Evolutionary conservation across 2,329 filamentous ascomycete species (phyloP).

Genomic region (Helotiales sp.): DNA sequence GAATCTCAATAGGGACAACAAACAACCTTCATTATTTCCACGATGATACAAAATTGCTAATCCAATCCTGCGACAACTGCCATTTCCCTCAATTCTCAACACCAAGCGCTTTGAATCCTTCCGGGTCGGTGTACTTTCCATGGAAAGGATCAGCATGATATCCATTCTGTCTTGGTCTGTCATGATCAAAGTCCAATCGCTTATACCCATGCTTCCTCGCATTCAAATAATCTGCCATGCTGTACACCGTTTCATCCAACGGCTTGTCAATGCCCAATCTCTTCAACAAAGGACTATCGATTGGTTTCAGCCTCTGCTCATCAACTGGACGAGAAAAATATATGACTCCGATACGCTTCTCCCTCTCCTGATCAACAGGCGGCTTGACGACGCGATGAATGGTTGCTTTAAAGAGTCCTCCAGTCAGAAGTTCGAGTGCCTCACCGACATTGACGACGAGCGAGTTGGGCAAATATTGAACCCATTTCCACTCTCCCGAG

Average conservation of each 20-base stretch:
- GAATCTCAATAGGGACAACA: too few species aligned
- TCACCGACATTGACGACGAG: neutral
- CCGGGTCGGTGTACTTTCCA: neutral
- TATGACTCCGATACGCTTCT: neutral
- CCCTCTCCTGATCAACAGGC: neutral
- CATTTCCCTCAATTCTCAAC: neutral
- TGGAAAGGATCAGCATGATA: neutral
- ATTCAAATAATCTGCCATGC: neutral
- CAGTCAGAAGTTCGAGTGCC: neutral
- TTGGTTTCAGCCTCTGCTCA: neutral
- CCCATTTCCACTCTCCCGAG: neutral
- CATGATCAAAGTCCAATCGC: neutral
- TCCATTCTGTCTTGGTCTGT: neutral
- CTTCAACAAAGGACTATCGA: neutral
- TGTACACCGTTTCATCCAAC: neutral
- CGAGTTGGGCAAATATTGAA: neutral
- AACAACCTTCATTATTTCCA: too few species aligned
- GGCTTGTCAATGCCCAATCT: neutral
- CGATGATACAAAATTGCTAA: constrained; percentile 34
- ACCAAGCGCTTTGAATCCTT: neutral
- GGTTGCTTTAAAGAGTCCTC: neutral
- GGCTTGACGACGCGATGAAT: neutral
- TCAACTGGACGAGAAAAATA: neutral
- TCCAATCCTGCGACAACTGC: neutral
- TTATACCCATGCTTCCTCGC: neutral